Percentiles rank a stretch among this genome's conserved stretches.
Evolutionary conservation across 257 asterid species (phyloP).

Genomic region (Solanum lignicaule): DNA sequence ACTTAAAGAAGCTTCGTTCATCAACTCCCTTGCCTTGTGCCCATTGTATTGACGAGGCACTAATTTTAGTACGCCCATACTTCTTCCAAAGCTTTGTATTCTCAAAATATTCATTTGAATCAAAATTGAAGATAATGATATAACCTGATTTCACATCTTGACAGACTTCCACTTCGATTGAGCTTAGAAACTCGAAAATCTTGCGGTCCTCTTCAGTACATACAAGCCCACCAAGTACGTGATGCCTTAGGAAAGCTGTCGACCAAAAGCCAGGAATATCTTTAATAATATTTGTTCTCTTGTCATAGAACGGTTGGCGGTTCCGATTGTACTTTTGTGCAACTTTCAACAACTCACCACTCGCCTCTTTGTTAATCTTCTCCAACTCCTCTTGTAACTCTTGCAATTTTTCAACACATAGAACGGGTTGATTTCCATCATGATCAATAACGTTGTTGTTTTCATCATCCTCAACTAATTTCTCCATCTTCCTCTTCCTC

Average conservation of each 20-base stretch:
- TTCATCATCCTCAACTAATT: neutral
- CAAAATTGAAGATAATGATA: conserved; percentile 66
- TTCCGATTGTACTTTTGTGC: conserved; percentile 78
- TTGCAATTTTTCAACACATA: neutral
- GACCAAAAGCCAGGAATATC: conserved; percentile 87
- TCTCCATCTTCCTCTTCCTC: neutral
- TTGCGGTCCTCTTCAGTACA: conserved; percentile 45
- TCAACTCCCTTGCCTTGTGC: neutral
- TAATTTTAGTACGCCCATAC: neutral
- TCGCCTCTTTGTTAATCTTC: conserved; percentile 74
- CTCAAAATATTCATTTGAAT: conserved; percentile 68
- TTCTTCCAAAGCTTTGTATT: conserved; percentile 66
- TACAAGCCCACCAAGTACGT: neutral
- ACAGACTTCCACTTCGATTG: conserved; percentile 73
- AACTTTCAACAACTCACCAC: conserved; percentile 76
- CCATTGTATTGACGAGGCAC: neutral
- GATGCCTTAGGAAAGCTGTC: conserved; percentile 79
- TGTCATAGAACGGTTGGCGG: conserved; percentile 79
- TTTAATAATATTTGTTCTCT: conserved; percentile 52
- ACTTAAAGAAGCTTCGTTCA: neutral
- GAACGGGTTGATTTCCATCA: neutral
- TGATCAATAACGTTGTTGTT: neutral
- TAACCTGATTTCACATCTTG: conserved; percentile 85
- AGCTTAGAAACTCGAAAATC: conserved; percentile 44
- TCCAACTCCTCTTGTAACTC: neutral